Base-by-base conservation (phyloP, 2,329 filamentous ascomycete genomes). In the Ophiocordyceps camponoti-leonardi region DNA sequence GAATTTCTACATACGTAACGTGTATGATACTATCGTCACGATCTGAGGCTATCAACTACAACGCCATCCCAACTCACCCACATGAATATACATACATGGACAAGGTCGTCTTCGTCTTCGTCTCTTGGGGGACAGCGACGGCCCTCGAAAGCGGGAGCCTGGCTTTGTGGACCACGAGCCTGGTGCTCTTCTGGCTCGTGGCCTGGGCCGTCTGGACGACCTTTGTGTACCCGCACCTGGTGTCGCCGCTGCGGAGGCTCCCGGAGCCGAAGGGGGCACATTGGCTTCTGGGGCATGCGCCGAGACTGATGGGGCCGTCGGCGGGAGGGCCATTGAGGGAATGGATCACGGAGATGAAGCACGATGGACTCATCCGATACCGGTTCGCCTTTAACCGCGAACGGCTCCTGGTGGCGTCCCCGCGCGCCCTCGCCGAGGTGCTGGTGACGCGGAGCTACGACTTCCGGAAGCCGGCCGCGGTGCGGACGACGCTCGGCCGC, bases 351-450 rank as follows among this genome's bases (percentile, higher is more conserved):
- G 67, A 66, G 2, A 64, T 85, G 37, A 77, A 78, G 7, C 78
- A 87, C 53, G 64, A 83, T 8, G 83, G 82, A 3, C 54, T 87
- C 18, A 75, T 88, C 46, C 73, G 79, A 12, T 86, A 83, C 56
- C 69, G 75, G 14, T 68, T 72, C 26, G 55, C 78, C 13, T 69
- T 79, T 48, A 83, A 84, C 54, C 56, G 65, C 19, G 80, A 83
- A 56, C 70, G 78, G 31, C 52, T 85, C n/a, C 50, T 83, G 11
- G 56, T 80, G 43, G 75, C 72, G 3, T 75, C 66, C 2, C 69
- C 81, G 19, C 81, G 81, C 58, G 78, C 73, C 0, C 64, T 86
- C n/a, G 70, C 73, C 5, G 83, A 88, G 59, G 71, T 86, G 10
- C 67, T 87, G 4, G 75, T 78, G 23, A 76, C 73, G 18, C 80